Conservation (phyloP, 164 flowering plant species). For the Vitis labrusca region DNA sequence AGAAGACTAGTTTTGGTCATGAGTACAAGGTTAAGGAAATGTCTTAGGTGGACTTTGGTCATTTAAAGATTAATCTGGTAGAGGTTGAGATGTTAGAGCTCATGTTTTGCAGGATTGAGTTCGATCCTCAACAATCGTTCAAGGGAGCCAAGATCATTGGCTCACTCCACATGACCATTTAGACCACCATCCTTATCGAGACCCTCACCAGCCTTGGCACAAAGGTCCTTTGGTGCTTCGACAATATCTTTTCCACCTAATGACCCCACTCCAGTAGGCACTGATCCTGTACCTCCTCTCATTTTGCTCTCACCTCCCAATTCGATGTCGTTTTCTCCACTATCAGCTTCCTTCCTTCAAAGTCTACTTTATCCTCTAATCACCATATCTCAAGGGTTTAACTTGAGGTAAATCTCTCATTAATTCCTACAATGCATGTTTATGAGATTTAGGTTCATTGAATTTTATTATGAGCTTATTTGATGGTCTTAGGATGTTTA, state of each 20-base stretch:
- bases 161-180: conserved; percentile 79
- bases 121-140: conserved; percentile 68
- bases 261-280: too few relatives aligned
- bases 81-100: conserved; percentile 82
- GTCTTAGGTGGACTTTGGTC: conserved; percentile 80
- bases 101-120: conserved; percentile 64
- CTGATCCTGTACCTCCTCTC: too few relatives aligned
- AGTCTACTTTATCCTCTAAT: too few relatives aligned
- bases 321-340: too few relatives aligned
- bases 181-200: conserved; percentile 71
- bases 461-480: too few relatives aligned
- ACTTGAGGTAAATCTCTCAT: too few relatives aligned
- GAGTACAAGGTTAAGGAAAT: conserved; percentile 83
- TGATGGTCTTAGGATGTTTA: too few relatives aligned
- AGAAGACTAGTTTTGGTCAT: conserved; percentile 61
- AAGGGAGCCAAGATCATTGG: conserved; percentile 76
- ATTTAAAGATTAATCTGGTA: conserved; percentile 71
- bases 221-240: conserved; percentile 78
- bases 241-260: conserved; percentile 57
- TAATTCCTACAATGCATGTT: too few relatives aligned
- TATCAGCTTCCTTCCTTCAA: too few relatives aligned
- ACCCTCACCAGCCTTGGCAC: conserved; percentile 78
- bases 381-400: too few relatives aligned
- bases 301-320: too few relatives aligned
- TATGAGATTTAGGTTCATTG: too few relatives aligned